These are phyloP conservation scores for Anthostomella pinea DNA, from an alignment of 2,329 filamentous ascomycete genomes.

Conservation along the genomic window DNA sequence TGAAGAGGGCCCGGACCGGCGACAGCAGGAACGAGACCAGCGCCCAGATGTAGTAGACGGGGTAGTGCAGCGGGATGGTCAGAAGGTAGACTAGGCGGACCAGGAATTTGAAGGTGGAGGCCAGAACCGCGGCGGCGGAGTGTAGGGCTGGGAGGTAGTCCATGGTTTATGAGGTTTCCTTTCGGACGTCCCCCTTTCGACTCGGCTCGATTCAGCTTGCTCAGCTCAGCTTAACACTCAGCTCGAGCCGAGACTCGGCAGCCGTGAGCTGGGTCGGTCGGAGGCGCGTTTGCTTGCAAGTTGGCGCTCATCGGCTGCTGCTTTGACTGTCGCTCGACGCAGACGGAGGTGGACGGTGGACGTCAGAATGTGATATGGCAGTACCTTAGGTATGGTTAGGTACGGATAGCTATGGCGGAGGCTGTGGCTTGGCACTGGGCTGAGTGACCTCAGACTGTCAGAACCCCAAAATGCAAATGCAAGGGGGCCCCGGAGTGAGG, in stretches of 20 bases:
- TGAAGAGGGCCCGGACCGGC: constrained; percentile 24
- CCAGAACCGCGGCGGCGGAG: constrained; percentile 18
- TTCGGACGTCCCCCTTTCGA: no score
- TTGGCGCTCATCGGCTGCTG: neutral
- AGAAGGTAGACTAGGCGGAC: constrained; percentile 22
- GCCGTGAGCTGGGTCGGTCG: neutral
- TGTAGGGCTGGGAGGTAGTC: constrained; percentile 16
- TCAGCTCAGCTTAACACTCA: neutral
- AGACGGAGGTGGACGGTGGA: no score
- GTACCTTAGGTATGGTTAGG: neutral
- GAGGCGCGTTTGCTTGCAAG: neutral
- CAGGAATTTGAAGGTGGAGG: constrained; percentile 17
- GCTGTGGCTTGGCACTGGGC: neutral
- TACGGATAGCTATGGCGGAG: neutral
- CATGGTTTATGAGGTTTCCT: no score
- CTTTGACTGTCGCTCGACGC: neutral
- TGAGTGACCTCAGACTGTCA: no score
- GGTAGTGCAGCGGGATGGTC: constrained; percentile 29
- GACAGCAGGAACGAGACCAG: constrained; percentile 28
- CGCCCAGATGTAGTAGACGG: constrained; percentile 23
- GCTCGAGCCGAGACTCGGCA: no score
- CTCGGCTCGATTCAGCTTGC: neutral
- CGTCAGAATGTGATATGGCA: no score
- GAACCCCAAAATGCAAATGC: no score
- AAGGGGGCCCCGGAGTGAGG: neutral